Evolutionary conservation across 139 green algal genomes (phyloP).

Genomic region (Mychonastes homosphaera): DNA sequence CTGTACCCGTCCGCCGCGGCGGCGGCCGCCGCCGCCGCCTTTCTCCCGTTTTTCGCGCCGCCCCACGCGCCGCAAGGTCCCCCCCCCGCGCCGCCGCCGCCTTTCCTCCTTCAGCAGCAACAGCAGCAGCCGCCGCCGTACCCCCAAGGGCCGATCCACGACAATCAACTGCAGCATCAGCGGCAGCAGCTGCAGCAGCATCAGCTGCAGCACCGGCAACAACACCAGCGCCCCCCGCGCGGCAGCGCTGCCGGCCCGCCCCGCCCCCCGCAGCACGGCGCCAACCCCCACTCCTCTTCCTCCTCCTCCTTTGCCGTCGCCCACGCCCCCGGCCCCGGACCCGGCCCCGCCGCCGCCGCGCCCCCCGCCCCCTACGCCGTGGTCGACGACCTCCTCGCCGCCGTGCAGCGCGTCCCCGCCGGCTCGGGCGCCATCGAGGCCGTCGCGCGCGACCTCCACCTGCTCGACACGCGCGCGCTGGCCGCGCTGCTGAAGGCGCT

Average conservation of each 20-base stretch:
- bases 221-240: no score
- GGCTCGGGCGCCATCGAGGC: not conserved
- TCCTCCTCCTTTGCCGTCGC: not conserved
- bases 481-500: constrained; percentile 55
- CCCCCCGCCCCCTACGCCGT: not conserved
- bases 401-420: not conserved
- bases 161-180: constrained; percentile 1
- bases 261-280: not conserved
- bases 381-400: not conserved
- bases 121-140: not conserved
- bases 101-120: not conserved
- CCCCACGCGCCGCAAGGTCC: no score
- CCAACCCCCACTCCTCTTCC: not conserved
- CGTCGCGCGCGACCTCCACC: not conserved
- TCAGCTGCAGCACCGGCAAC: not conserved
- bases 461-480: constrained; percentile 35
- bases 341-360: constrained; percentile 7
- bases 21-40: not conserved
- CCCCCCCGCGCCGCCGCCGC: no score
- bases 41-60: no score
- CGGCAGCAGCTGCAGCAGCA: constrained; percentile 3
- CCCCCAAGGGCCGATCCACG: not conserved
- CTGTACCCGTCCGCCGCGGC: constrained; percentile 20
- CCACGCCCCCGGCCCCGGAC: not conserved
- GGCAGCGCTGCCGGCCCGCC: not conserved